phyloP scores from a whole-genome alignment of 495 filamentous ascomycete genomes.

The Amniculicola lignicola region DNA sequence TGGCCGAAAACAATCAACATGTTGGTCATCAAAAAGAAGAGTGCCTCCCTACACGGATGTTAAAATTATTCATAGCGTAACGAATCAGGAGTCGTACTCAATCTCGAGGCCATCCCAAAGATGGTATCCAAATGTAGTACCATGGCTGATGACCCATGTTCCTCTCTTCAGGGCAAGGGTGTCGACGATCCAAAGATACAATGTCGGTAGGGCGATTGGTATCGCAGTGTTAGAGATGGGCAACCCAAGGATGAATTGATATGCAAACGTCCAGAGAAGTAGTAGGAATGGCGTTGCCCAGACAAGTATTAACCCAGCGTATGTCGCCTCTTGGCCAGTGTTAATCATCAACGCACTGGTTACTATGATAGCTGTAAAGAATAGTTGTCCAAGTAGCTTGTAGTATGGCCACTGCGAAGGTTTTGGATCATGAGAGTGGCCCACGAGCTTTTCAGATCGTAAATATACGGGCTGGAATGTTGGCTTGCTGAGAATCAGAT shows the following conservation, averaged over 20 bases:
- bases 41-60: conserved; percentile 46
- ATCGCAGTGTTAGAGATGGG: conserved; percentile 50
- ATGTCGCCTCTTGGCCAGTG: conserved; percentile 50
- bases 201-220: conserved; percentile 59
- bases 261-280: conserved; percentile 57
- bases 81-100: conserved; percentile 45
- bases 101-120: conserved; percentile 62
- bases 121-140: conserved; percentile 57
- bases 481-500: conserved; percentile 60
- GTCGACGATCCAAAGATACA: conserved; percentile 66
- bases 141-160: conserved; percentile 62
- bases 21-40: conserved; percentile 68
- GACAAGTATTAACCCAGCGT: conserved; percentile 62
- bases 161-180: conserved; percentile 58
- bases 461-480: conserved; percentile 58
- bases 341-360: conserved; percentile 44
- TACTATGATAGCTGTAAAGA: conserved; percentile 42
- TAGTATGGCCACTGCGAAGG: conserved; percentile 35
- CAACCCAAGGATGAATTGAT: conserved; percentile 56
- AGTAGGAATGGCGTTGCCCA: conserved; percentile 64
- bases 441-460: conserved; percentile 19
- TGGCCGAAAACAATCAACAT: conserved; percentile 62
- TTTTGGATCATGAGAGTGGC: conserved; percentile 11
- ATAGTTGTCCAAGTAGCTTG: conserved; percentile 44
- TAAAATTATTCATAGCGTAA: too few species aligned